Evolutionary conservation across 768 basidiomycete species (phyloP).

Genomic region (Nevesoporus exiguus): DNA sequence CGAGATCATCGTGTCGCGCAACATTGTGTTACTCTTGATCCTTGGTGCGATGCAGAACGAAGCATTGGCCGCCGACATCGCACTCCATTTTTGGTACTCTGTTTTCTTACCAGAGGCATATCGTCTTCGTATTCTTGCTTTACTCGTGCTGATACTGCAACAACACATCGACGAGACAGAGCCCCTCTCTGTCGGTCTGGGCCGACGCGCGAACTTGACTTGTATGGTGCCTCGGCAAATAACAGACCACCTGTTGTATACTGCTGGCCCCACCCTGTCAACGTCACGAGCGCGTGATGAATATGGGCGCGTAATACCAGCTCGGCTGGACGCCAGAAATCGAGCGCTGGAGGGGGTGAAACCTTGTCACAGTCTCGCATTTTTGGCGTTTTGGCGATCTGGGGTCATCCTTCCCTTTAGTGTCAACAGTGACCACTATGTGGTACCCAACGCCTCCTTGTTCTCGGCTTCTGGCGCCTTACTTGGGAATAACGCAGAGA

Average conservation of each 20-base stretch:
- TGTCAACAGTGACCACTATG: conserved; percentile 34
- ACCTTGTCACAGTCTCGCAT: conserved; percentile 42
- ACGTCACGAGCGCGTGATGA: conserved; percentile 24
- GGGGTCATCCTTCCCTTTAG: conserved; percentile 47
- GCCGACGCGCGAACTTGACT: conserved; percentile 15
- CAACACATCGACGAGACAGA: conserved; percentile 13
- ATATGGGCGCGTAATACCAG: conserved; percentile 33
- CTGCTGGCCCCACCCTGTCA: conserved; percentile 23
- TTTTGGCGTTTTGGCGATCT: conserved; percentile 36
- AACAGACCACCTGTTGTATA: conserved; percentile 29
- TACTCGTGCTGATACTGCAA: conserved; percentile 15
- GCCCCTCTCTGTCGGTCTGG: conserved; percentile 12
- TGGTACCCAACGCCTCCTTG: conserved; percentile 39
- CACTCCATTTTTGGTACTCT: conserved; percentile 49
- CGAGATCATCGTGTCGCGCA: conserved; percentile 32
- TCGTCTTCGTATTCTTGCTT: conserved; percentile 17
- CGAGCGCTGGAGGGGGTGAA: conserved; percentile 35
- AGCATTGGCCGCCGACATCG: conserved; percentile 37
- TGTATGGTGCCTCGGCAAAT: conserved; percentile 22
- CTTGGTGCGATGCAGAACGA: conserved; percentile 33
- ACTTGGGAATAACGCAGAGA: conserved; percentile 34
- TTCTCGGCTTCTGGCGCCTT: conserved; percentile 45
- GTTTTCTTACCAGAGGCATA: conserved; percentile 36
- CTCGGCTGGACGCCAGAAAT: conserved; percentile 40
- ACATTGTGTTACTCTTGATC: conserved; percentile 39